phyloP scores from a whole-genome alignment of 2,329 filamentous ascomycete genomes.

The Neurospora crassa region DNA sequence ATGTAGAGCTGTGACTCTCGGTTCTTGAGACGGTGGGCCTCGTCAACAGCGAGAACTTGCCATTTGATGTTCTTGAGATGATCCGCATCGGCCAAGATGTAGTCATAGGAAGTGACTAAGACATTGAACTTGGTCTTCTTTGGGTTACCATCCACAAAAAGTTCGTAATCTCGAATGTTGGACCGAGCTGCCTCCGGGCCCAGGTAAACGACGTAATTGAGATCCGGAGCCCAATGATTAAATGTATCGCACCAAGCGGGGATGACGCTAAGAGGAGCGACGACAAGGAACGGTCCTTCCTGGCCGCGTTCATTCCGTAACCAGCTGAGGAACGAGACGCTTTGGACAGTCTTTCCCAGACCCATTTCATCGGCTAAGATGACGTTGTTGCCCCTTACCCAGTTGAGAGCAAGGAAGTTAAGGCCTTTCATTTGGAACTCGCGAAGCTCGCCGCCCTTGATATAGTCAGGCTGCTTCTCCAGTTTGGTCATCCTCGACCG shows the following conservation, averaged over 20 bases:
- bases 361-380: slow-evolving; percentile 99
- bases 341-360: slow-evolving; percentile 95
- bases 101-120: slow-evolving; percentile 96
- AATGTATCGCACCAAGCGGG: slow-evolving; percentile 98
- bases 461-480: slow-evolving; percentile 74
- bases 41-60: slow-evolving; percentile 94
- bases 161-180: slow-evolving; percentile 83
- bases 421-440: slow-evolving; percentile 90
- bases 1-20: slow-evolving; percentile 87
- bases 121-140: slow-evolving; percentile 94
- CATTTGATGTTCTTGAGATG: slow-evolving; percentile 89
- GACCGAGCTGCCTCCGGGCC: slow-evolving; percentile 78
- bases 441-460: slow-evolving; percentile 74
- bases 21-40: slow-evolving; percentile 95
- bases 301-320: slow-evolving; percentile 80
- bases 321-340: slow-evolving; percentile 95
- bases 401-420: slow-evolving; percentile 94
- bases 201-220: slow-evolving; percentile 96
- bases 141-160: slow-evolving; percentile 76
- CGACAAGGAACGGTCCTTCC: slow-evolving; percentile 90
- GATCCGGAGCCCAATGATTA: slow-evolving; percentile 87
- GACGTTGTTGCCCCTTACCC: slow-evolving; percentile 88
- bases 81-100: slow-evolving; percentile 75
- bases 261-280: slow-evolving; percentile 95
- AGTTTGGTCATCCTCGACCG: slow-evolving; percentile 65